Evolutionary conservation across 108 stramenopile species (phyloP).

Genomic region (Discostella pseudostelligera): DNA sequence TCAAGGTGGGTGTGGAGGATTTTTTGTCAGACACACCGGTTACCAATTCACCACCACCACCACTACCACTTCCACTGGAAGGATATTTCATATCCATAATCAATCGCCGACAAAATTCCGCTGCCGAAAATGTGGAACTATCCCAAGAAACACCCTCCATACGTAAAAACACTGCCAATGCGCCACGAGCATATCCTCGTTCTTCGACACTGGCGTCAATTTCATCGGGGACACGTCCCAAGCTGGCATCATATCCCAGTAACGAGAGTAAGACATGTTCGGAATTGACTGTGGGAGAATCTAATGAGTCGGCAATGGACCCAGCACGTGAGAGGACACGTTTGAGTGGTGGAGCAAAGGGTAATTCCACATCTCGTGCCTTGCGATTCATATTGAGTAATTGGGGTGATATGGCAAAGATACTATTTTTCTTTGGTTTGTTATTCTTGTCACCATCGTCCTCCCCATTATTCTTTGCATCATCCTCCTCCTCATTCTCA

Average conservation of each 20-base stretch:
- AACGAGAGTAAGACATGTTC: conserved; percentile 74
- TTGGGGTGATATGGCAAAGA: conserved; percentile 34
- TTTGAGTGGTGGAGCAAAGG: conserved; percentile 63
- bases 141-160: conserved; percentile 48
- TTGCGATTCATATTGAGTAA: conserved; percentile 49
- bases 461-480: conserved; percentile 17
- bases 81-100: conserved; percentile 59
- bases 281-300: conserved; percentile 46
- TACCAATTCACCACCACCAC: conserved; percentile 43
- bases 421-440: conserved; percentile 12
- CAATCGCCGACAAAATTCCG: conserved; percentile 68
- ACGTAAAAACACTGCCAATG: conserved; percentile 56
- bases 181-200: conserved; percentile 46
- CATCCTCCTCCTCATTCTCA: conserved; percentile 28
- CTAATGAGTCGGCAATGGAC: conserved; percentile 59
- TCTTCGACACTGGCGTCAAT: conserved; percentile 36
- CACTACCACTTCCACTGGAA: conserved; percentile 1
- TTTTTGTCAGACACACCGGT: conserved; percentile 37
- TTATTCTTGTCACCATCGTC: conserved; percentile 11
- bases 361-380: conserved; percentile 55
- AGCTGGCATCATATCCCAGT: conserved; percentile 52
- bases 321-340: conserved; percentile 51
- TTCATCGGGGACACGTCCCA: conserved; percentile 35
- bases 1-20: conserved; percentile 58
- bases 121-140: conserved; percentile 28